Percentiles rank a stretch among this genome's conserved stretches.
Evolutionary conservation across 345 rosid species (phyloP).

Genomic region (Kernera saxatilis): DNA sequence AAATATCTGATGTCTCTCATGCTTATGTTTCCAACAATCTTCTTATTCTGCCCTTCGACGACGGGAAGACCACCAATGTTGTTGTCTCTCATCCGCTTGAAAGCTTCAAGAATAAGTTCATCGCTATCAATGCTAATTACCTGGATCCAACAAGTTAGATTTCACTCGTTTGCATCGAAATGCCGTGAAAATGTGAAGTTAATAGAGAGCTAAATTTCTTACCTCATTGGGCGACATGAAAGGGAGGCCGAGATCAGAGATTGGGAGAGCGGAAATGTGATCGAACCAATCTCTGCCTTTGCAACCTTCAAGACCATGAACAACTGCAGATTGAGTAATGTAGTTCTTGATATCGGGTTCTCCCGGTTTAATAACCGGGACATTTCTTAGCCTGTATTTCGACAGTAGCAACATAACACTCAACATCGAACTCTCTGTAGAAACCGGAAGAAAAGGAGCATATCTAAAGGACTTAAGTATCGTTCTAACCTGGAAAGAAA

Average conservation of each 20-base stretch:
- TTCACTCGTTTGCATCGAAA: not conserved
- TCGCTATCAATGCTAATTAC: slow-evolving; percentile 53
- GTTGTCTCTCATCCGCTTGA: slow-evolving; percentile 63
- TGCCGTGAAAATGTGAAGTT: not conserved
- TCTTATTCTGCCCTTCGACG: slow-evolving; percentile 33
- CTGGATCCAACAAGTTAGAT: slow-evolving; percentile 20
- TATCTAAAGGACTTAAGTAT: slow-evolving; percentile 70
- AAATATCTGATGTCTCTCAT: slow-evolving; percentile 63
- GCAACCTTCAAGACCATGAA: slow-evolving; percentile 77
- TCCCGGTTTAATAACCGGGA: slow-evolving; percentile 69
- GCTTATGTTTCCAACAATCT: slow-evolving; percentile 40
- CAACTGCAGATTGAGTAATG: slow-evolving; percentile 80
- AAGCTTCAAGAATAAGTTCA: slow-evolving; percentile 75
- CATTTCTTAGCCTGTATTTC: slow-evolving; percentile 72
- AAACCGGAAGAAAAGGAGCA: slow-evolving; percentile 81
- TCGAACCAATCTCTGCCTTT: slow-evolving; percentile 95
- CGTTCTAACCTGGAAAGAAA: slow-evolving; percentile 56
- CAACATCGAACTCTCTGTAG: slow-evolving; percentile 74
- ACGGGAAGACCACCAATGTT: slow-evolving; percentile 88
- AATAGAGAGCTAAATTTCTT: not conserved
- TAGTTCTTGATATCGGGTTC: slow-evolving; percentile 64
- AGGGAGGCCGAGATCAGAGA: slow-evolving; percentile 81
- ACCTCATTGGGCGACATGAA: slow-evolving; percentile 71
- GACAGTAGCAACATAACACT: slow-evolving; percentile 72
- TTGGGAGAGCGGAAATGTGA: slow-evolving; percentile 49